phyloP scores from a whole-genome alignment of 371 early-diverging fungal species.

The Vairimorpha apis region DNA sequence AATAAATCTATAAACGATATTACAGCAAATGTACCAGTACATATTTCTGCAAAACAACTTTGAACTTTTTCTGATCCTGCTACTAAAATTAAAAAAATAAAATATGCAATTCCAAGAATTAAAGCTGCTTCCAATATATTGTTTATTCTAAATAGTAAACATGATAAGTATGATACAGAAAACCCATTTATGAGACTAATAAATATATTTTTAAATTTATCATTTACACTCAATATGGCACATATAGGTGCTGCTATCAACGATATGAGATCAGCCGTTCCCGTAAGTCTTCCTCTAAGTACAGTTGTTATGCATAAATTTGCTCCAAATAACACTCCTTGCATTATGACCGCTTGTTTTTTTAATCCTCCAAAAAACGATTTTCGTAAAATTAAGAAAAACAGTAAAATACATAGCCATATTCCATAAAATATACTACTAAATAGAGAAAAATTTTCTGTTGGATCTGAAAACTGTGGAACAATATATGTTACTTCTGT shows the following conservation, averaged over 20 bases:
- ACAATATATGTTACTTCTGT: too few relatives aligned
- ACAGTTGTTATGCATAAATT: not conserved
- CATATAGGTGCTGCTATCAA: not conserved
- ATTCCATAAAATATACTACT: not conserved
- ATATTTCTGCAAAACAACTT: not conserved
- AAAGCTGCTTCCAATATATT: not conserved
- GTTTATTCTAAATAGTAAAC: not conserved
- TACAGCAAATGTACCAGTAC: not conserved
- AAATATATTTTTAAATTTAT: not conserved
- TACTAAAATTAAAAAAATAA: not conserved
- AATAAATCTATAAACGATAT: not conserved
- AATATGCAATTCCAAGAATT: not conserved
- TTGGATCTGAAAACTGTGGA: not conserved
- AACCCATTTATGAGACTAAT: not conserved
- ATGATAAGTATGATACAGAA: not conserved
- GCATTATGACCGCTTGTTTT: not conserved
- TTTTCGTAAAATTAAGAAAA: not conserved
- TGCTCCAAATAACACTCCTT: constrained; percentile 5
- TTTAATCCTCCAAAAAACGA: not conserved
- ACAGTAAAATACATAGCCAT: not conserved
- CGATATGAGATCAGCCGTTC: not conserved
- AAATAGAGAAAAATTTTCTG: not conserved
- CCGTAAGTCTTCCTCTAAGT: too few relatives aligned
- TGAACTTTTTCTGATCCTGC: not conserved
- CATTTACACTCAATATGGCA: not conserved